Evolutionary conservation across 805 yeast species (phyloP), one percentile per base, ranked within the genome.

Genomic region (Wickerhamomyces alni): DNA sequence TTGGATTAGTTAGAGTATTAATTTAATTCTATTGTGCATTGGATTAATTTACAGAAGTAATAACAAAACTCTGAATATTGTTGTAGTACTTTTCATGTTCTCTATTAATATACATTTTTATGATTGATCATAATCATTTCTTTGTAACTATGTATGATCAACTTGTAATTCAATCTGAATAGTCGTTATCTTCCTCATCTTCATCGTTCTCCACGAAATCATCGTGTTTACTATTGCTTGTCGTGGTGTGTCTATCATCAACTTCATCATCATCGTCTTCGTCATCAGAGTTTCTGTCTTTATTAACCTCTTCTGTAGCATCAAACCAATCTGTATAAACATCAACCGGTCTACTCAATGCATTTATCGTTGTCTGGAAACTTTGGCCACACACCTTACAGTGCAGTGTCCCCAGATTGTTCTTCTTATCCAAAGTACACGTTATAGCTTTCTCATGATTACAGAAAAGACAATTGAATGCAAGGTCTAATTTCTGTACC

Each of bases 301-400:
- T 61, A 44, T 69, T 67, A 17, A 67, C 74, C 34, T 82, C 87
- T 48, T 83, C 86, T 0, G 91, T 93, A 38, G 98, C 98, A 67
- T 91, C 99, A 38, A 87, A 87, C 99, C 99, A 91, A 60, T 91
- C 98, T 36, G 95, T 82, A 58, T 91, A 91, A 13, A 91, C 84
- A 63, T 91, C 99, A 31, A 91, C 88, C 0, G 99, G 96, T 42
- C 86, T 96, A 13, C 87, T 78, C 13, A 69, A 50, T 2, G 66
- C 76, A 59, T 87, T 87, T 50, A 89, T 87, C 35, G 88, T 78
- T 4, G 95, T 77, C 60, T 89, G 97, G 68, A 93, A 91, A 29
- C 77, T 74, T 61, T 89, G 97, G 0, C 97, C 97, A 59, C 99
- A 91, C 26, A 88, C 82, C 58, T 93, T 93, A 62, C 99, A 91